Percentiles rank a stretch among this genome's conserved stretches.
phyloP scores from a whole-genome alignment of 164 flowering plant species.

The Magnolia changhungtana region DNA sequence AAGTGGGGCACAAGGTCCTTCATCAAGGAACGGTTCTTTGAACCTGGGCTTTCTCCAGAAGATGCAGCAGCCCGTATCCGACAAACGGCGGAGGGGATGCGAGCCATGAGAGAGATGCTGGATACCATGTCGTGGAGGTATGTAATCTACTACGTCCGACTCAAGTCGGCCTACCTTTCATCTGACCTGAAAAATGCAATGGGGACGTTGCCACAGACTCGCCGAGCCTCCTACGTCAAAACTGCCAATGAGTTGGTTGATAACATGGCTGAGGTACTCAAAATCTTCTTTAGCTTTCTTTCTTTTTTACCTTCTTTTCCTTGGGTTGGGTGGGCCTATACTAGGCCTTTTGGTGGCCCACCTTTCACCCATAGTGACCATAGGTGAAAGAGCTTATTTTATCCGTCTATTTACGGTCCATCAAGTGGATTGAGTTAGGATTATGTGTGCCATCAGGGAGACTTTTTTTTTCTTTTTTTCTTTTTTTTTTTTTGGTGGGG shows the following conservation, averaged over 20 bases:
- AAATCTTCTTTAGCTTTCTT: not conserved
- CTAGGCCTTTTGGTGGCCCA: no score
- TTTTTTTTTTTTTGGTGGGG: no score
- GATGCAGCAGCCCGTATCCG: constrained; percentile 72
- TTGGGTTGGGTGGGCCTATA: not conserved
- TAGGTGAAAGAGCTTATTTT: no score
- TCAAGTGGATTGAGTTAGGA: no score
- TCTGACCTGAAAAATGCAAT: constrained; percentile 68
- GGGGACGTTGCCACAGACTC: constrained; percentile 48
- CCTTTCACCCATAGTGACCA: no score
- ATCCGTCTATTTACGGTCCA: no score
- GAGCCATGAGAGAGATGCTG: constrained; percentile 69
- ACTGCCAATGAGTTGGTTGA: constrained; percentile 72
- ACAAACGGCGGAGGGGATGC: constrained; percentile 81
- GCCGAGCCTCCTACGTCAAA: constrained; percentile 41
- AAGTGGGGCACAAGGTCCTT: constrained; percentile 83
- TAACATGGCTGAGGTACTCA: constrained; percentile 72
- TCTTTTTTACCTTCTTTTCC: not conserved
- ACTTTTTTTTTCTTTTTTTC: no score
- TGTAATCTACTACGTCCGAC: constrained; percentile 65
- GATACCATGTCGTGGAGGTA: constrained; percentile 87
- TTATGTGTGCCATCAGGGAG: no score
- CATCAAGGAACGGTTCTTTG: constrained; percentile 50
- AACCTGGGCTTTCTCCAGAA: constrained; percentile 79
- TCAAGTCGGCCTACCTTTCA: constrained; percentile 60